Evolutionary conservation across 257 asterid genomes (phyloP).

Genomic region (Solanum lycopersicoides): DNA sequence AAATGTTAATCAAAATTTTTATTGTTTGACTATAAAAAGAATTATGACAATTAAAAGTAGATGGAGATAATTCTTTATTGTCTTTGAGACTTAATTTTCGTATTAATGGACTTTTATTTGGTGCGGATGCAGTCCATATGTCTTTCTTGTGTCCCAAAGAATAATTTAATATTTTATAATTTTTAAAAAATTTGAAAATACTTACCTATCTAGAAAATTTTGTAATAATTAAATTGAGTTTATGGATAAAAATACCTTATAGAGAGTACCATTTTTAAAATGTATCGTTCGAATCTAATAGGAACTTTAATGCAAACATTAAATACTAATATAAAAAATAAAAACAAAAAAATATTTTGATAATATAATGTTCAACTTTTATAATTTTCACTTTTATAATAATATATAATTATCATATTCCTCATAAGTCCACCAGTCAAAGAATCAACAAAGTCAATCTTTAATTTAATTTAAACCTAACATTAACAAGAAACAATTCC

Average conservation of each 20-base stretch:
- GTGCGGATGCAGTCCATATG: not conserved
- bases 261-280: no score
- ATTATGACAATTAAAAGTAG: no score
- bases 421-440: not conserved
- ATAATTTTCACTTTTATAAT: no score
- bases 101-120: not conserved
- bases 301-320: fast-evolving
- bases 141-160: not conserved
- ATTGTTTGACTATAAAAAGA: no score
- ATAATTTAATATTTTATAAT: not conserved
- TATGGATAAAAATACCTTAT: not conserved
- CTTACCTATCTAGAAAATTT: not conserved
- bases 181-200: no score
- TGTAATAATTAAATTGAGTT: not conserved
- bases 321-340: no score
- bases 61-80: not conserved
- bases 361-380: no score
- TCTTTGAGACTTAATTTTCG: not conserved
- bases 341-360: no score
- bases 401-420: no score
- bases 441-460: no score
- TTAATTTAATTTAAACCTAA: not conserved
- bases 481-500: not conserved
- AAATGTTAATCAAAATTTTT: no score
- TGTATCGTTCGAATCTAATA: no score